These are phyloP conservation scores for Oryza rufipogon DNA, from an alignment of 176 grass and related monocot species.

Conservation along the genomic window DNA sequence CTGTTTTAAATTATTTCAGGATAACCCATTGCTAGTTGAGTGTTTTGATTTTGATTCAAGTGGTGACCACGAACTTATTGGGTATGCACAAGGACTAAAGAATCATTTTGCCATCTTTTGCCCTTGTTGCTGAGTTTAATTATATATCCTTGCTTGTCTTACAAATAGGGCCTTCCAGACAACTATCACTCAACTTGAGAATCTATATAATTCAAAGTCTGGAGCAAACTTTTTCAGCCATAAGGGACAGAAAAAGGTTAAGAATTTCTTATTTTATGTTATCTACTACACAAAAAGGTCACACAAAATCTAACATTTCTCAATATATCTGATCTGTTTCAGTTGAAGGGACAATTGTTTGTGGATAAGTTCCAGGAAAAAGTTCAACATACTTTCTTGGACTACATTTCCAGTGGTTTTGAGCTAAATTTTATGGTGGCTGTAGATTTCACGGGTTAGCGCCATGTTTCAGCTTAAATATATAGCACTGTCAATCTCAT, in stretches of 20 bases:
- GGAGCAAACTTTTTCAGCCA: slow-evolving; percentile 68
- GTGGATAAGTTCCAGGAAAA: slow-evolving; percentile 79
- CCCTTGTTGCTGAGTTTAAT: slow-evolving; percentile 28
- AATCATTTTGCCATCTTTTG: slow-evolving; percentile 41
- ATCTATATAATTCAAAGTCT: slow-evolving; percentile 57
- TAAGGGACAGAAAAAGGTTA: slow-evolving; percentile 68
- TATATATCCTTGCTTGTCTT: slow-evolving; percentile 33
- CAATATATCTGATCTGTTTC: slow-evolving; percentile 31
- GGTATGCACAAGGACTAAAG: slow-evolving; percentile 50
- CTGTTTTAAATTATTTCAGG: slow-evolving; percentile 64
- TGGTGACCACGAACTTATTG: slow-evolving; percentile 82
- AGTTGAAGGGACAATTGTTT: slow-evolving; percentile 92
- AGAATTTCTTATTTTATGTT: neutral
- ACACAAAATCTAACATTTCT: slow-evolving; percentile 14
- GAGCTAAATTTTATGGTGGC: slow-evolving; percentile 99
- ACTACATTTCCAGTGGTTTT: slow-evolving; percentile 95
- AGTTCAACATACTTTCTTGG: slow-evolving; percentile 93
- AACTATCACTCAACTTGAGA: slow-evolving; percentile 79
- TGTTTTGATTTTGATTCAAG: slow-evolving; percentile 92
- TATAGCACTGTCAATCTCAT: neutral
- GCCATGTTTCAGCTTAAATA: slow-evolving; percentile 5
- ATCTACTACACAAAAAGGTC: slow-evolving; percentile 4
- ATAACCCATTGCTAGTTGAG: slow-evolving; percentile 92
- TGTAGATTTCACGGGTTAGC: slow-evolving; percentile 92
- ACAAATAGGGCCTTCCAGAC: slow-evolving; percentile 69